Percentiles rank a stretch among this genome's conserved stretches.
Conservation (phyloP, 352 stramenopile species). For the Halophytophthora polymorphica region DNA sequence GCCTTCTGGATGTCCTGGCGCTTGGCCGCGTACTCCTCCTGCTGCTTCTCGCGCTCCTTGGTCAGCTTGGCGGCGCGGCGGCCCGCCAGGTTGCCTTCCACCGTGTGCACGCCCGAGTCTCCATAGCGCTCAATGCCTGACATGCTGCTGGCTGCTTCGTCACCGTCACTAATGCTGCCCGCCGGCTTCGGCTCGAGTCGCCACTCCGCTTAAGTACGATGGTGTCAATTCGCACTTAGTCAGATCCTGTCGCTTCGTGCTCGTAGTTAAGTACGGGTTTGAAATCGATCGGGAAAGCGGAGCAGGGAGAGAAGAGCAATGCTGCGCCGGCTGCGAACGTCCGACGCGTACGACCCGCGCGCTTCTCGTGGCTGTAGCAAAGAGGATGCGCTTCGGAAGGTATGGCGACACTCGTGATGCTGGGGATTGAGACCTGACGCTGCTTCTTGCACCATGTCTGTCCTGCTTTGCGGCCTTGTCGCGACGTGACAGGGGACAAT, state of each 20-base stretch:
- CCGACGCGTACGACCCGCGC: slow-evolving; percentile 39
- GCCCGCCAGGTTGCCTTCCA: slow-evolving; percentile 95
- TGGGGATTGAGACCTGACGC: too few relatives aligned
- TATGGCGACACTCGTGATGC: too few relatives aligned
- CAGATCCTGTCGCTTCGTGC: neutral
- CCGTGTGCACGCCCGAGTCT: slow-evolving; percentile 91
- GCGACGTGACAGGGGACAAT: too few relatives aligned
- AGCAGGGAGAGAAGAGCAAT: slow-evolving; percentile 25
- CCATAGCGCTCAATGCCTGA: slow-evolving; percentile 78
- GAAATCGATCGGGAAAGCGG: neutral
- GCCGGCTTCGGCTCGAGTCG: too few relatives aligned
- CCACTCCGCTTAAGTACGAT: slow-evolving; percentile 29
- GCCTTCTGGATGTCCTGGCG: slow-evolving; percentile 89
- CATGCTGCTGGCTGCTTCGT: too few relatives aligned
- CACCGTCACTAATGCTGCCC: too few relatives aligned
- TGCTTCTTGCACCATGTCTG: too few relatives aligned
- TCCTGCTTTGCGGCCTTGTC: too few relatives aligned
- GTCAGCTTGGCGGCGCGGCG: slow-evolving; percentile 87
- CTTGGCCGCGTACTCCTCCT: slow-evolving; percentile 92
- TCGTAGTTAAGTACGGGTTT: neutral
- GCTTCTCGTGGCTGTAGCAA: neutral
- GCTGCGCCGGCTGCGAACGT: slow-evolving; percentile 66
- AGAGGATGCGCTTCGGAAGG: neutral
- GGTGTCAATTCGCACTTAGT: slow-evolving; percentile 1
- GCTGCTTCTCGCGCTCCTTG: slow-evolving; percentile 91